phyloP scores from a whole-genome alignment of 2,329 filamentous ascomycete species.

The Pseudopithomyces maydicus region DNA sequence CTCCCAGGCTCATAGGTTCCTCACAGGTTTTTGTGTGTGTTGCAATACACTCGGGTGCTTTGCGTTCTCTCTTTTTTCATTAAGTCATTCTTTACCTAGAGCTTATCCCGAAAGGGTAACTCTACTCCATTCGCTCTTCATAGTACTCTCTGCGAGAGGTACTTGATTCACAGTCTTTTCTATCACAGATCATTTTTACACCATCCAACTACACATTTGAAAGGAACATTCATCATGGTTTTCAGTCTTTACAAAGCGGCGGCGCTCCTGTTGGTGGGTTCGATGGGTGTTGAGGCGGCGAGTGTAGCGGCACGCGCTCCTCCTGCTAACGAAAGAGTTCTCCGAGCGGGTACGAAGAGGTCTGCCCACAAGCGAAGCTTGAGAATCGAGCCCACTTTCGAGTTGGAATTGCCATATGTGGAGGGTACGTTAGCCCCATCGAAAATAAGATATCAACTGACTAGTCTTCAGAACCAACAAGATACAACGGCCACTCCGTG shows the following conservation, averaged over 20 bases:
- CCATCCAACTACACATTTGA: background rate
- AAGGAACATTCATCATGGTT: constrained; percentile 3
- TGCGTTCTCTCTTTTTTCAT: constrained; percentile 7
- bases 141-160: constrained; percentile 8
- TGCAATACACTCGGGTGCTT: constrained; percentile 8
- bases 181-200: background rate
- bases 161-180: constrained; percentile 5
- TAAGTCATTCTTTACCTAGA: constrained; percentile 1
- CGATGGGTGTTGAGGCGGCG: constrained; percentile 16
- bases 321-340: constrained; percentile 22
- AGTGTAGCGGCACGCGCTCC: constrained; percentile 7
- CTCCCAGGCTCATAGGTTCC: background rate
- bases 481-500: constrained; percentile 25
- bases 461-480: constrained; percentile 24
- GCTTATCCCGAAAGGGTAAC: constrained; percentile 5
- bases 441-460: constrained; percentile 6
- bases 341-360: constrained; percentile 39
- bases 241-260: constrained; percentile 14
- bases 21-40: constrained; percentile 2
- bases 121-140: constrained; percentile 6
- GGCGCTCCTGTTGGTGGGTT: constrained; percentile 20
- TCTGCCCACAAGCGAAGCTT: constrained; percentile 30
- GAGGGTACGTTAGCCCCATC: constrained; percentile 28
- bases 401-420: constrained; percentile 37
- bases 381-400: constrained; percentile 32